Conservation (phyloP, 768 basidiomycete species). For the Russula emetica region DNA sequence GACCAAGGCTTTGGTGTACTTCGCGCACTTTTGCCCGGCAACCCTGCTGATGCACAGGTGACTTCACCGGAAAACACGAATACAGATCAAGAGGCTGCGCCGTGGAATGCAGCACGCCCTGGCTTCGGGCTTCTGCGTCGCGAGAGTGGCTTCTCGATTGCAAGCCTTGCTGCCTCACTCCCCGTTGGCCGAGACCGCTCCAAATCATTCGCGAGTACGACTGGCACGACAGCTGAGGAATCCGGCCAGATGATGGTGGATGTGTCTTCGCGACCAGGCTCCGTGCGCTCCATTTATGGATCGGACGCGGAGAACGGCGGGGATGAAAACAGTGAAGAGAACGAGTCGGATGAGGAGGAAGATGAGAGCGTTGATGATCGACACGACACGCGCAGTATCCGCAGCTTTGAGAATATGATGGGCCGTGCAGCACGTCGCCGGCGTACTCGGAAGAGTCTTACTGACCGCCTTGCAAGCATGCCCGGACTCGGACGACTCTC, state of each 20-base stretch:
- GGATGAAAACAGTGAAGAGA: constrained; percentile 37
- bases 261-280: constrained; percentile 51
- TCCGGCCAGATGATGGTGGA: constrained; percentile 54
- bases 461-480: constrained; percentile 78
- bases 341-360: constrained; percentile 40
- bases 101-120: constrained; percentile 44
- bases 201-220: constrained; percentile 30
- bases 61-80: constrained; percentile 5
- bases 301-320: constrained; percentile 35
- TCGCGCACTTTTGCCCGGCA: constrained; percentile 63
- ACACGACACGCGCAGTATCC: constrained; percentile 68
- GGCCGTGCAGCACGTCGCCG: constrained; percentile 34
- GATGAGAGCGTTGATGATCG: constrained; percentile 37
- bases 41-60: constrained; percentile 32
- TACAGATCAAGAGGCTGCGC: constrained; percentile 34
- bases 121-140: constrained; percentile 67
- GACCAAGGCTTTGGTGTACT: constrained; percentile 88
- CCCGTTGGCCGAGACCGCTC: constrained; percentile 46
- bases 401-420: constrained; percentile 87
- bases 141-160: constrained; percentile 80
- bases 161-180: constrained; percentile 64
- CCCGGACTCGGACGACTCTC: constrained; percentile 51
- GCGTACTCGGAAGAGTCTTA: constrained; percentile 59
- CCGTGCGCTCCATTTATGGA: constrained; percentile 37
- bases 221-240: constrained; percentile 35